Evolutionary conservation across 345 rosid genomes (phyloP), one percentile per base, ranked within the genome.

Genomic region (Brassica carinata): DNA sequence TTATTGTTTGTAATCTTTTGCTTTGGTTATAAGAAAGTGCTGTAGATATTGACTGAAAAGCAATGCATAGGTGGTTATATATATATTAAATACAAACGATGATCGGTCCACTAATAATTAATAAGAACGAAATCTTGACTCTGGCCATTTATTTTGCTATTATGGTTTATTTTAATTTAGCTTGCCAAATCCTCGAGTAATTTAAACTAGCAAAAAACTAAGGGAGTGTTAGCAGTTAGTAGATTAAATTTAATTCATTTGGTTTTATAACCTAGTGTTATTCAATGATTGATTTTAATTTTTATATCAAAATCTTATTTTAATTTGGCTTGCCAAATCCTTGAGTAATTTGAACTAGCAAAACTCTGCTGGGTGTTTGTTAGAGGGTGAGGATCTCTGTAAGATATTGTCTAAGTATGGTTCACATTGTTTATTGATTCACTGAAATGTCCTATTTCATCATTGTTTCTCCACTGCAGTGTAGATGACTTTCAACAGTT

Each of bases 361-460:
- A 91, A 93, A 27, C 89, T 88, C 33, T 91, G 97, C 77, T 85
- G 94, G 83, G 96, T 93, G 57, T 93, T 86, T 77, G 90, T 93
- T 73, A 88, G 97, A 85, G 98, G 98, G 80, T 86, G 87, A 85
- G 97, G 97, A 71, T 96, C 98, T 0, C 91, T 93, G 57, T 91
- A 96, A 82, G 96, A 96, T 85, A 69, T 91, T 62, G 81, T 87
- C 34, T 89, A 90, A 96, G 99, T 93, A 88, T 55, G 70, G 13
- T 62, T 67, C 57, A 23, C 57, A 23, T 43, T 65, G 10, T 17
- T 55, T 2, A 70, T 53, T 45, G 14, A 53, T 51, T 51, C 67
- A 64, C 62, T 17, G 5, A 67, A 58, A 8, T 7, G 8, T 79
- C 10, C 34, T 19, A 17, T 40, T 51, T 17, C 2, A 8, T 43